phyloP scores from a whole-genome alignment of 345 rosid genomes.

The Atalantia buxifolia region DNA sequence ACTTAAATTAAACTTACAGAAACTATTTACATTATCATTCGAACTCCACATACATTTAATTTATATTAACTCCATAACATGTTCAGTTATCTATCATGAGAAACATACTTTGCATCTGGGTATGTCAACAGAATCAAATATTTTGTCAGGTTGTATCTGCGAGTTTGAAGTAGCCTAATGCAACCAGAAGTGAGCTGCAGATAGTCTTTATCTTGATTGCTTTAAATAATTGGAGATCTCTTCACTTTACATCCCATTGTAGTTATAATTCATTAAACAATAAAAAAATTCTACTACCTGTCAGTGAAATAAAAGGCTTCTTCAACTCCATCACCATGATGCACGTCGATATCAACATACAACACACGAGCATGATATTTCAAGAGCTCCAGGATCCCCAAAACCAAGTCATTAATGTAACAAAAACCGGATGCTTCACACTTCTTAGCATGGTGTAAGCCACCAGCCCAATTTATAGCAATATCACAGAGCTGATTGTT shows the following conservation, averaged over 20 bases:
- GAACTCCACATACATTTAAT: background rate
- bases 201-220: background rate
- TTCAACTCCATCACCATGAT: constrained; percentile 99
- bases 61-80: background rate
- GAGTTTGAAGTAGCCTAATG: background rate
- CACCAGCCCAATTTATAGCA: constrained; percentile 99
- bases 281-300: constrained; percentile 43
- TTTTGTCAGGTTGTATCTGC: background rate
- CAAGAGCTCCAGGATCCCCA: constrained; percentile 91
- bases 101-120: background rate
- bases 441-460: constrained; percentile 97
- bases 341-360: constrained; percentile 95
- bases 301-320: constrained; percentile 98
- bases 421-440: constrained; percentile 98
- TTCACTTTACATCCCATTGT: background rate
- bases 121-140: background rate
- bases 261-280: constrained; percentile 6
- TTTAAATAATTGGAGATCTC: background rate
- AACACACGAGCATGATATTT: constrained; percentile 87
- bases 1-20: background rate
- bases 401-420: constrained; percentile 92
- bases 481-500: constrained; percentile 92
- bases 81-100: background rate
- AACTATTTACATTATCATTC: background rate
- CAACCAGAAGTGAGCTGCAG: background rate